Base-by-base conservation (phyloP, 1,284 basidiomycete species). In the Takashimella koratensis region DNA sequence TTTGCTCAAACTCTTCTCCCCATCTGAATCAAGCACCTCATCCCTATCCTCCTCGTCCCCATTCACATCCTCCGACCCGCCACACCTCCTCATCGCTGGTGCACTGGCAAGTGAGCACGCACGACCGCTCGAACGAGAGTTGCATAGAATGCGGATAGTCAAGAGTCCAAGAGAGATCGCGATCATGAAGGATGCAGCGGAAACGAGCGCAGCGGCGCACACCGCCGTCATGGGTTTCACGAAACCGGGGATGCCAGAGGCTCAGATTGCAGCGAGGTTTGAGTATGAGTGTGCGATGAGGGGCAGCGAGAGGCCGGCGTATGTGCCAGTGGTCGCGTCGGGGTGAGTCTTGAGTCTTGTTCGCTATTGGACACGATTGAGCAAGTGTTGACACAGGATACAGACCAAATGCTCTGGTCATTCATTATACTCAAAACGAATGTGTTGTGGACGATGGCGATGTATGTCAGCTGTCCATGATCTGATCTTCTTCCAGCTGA, bases 241-340 rank as follows among this genome's bases (percentile, higher is more conserved):
- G 1, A 72, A 80, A 45, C 81, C 85, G 3, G 87, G 86, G 2
- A 73, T 84, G 53, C 83, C 85, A 2, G 93, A 97, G 71, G 80
- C 83, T 42, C 79, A 82, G 23, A 76, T 95, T 3, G 88, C 86
- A 0, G 87, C 91, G 8, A 87, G 91, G 68, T 96, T 97, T 66
- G 88, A 94, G 73, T 95, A 94, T 66, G 62, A 86, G 0, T 93
- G 90, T 68, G 81, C 84, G 4, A 76, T 89, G 44, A 77, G 78
- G n/a, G 92, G 92, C 13, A 82, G 88, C 20, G 86, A 90, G 69
- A 81, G 93, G 42, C 83, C 84, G 44, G 93, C 93, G 11, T 97
- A 97, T 68, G 92, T 97, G 0, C 94, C 94, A 16, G 93, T 97
- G 3, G 89, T 95, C 27, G 93, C 91, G 4, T 91, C 89, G 2